Percentiles rank a stretch among this genome's conserved stretches.
phyloP scores from a whole-genome alignment of 331 rosid species.

The Acacia concinna region DNA sequence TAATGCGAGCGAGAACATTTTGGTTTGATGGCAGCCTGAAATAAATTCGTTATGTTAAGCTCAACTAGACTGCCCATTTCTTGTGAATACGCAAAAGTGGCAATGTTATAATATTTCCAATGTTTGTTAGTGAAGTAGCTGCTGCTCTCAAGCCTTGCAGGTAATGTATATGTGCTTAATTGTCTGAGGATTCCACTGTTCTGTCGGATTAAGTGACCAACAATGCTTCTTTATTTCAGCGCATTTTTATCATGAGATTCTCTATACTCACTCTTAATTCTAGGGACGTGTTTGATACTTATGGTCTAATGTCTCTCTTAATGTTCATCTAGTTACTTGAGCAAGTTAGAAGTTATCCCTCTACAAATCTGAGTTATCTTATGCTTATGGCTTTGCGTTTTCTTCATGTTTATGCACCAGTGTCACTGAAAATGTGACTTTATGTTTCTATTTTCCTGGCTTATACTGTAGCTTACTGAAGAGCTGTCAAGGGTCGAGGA shows the following conservation, averaged over 20 bases:
- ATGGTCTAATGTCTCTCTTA: constrained; percentile 20
- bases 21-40: not conserved
- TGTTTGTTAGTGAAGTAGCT: not conserved
- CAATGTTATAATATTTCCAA: not conserved
- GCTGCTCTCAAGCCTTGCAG: not conserved
- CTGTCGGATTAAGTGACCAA: not conserved
- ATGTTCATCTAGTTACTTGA: constrained; percentile 20
- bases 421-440: constrained; percentile 35
- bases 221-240: constrained; percentile 19
- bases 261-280: not conserved
- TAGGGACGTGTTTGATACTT: constrained; percentile 9
- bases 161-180: not conserved
- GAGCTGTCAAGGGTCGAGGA: constrained; percentile 85
- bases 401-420: not conserved
- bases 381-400: constrained; percentile 19
- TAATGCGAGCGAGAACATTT: not conserved
- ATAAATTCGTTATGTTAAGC: not conserved
- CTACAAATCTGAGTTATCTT: not conserved
- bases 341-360: constrained; percentile 16
- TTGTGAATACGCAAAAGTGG: not conserved
- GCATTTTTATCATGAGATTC: not conserved
- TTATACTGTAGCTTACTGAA: constrained; percentile 74
- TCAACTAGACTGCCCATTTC: not conserved
- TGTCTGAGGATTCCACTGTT: not conserved
- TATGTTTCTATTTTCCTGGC: constrained; percentile 23